Evolutionary conservation across 2,329 filamentous ascomycete species (phyloP).

Genomic region (Ophiosphaerella herpotricha): DNA sequence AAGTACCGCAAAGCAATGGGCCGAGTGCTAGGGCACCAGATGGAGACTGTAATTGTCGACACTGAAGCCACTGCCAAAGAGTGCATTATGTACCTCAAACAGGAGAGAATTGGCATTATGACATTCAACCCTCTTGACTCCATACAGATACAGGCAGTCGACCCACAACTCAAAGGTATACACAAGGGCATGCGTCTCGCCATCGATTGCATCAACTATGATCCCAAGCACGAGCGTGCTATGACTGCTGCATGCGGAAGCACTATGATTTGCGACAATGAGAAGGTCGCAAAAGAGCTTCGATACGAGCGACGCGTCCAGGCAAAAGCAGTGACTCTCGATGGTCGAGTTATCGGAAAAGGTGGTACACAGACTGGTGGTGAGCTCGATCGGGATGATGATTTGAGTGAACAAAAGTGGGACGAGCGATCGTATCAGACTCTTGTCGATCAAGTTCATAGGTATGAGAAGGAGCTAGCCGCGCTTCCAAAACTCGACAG

Average conservation of each 20-base stretch:
- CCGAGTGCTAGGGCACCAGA: conserved; percentile 88
- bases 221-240: conserved; percentile 82
- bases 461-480: conserved; percentile 76
- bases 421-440: conserved; percentile 89
- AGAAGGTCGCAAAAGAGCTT: conserved; percentile 84
- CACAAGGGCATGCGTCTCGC: conserved; percentile 81
- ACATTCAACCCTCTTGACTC: conserved; percentile 97
- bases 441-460: conserved; percentile 75
- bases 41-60: conserved; percentile 93
- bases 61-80: conserved; percentile 92
- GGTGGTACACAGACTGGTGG: conserved; percentile 96
- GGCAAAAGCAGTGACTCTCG: conserved; percentile 91
- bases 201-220: conserved; percentile 95
- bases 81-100: conserved; percentile 91
- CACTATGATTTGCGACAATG: conserved; percentile 88
- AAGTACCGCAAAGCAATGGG: conserved; percentile 94
- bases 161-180: conserved; percentile 88
- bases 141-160: conserved; percentile 90
- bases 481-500: conserved; percentile 80
- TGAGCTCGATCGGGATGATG: conserved; percentile 68
- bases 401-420: conserved; percentile 77
- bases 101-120: conserved; percentile 83
- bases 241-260: conserved; percentile 95
- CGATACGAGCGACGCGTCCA: conserved; percentile 84
- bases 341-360: conserved; percentile 97